Conservation (phyloP, 1,139 yeast genomes). For the Debaryomycetaceae sp. region DNA sequence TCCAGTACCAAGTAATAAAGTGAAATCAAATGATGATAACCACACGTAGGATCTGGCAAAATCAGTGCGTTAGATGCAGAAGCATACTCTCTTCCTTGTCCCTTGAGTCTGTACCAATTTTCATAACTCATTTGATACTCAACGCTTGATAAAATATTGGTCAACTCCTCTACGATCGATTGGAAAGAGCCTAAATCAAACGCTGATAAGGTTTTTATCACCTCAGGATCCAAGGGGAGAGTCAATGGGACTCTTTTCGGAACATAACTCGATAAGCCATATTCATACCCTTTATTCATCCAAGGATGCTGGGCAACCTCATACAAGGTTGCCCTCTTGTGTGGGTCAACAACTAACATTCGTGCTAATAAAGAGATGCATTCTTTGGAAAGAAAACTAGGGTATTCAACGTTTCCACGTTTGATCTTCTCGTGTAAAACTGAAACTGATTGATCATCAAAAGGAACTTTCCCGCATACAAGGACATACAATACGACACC, state of each 20-base stretch:
- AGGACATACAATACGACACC: conserved; percentile 93
- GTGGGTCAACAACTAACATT: conserved; percentile 90
- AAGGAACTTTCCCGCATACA: conserved; percentile 97
- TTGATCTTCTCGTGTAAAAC: conserved; percentile 93
- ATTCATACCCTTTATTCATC: conserved; percentile 89
- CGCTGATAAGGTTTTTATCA: conserved; percentile 71
- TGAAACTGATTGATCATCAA: conserved; percentile 92
- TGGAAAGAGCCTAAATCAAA: conserved; percentile 76
- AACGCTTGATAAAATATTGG: conserved; percentile 57
- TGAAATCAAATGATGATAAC: conserved; percentile 85
- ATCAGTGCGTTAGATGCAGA: conserved; percentile 38
- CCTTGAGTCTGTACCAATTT: conserved; percentile 57
- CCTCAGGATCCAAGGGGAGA: conserved; percentile 67
- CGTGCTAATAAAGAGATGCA: conserved; percentile 80
- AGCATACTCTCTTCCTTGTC: conserved; percentile 41
- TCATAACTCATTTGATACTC: conserved; percentile 65
- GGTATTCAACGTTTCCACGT: conserved; percentile 89
- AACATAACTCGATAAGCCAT: conserved; percentile 64
- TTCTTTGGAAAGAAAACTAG: conserved; percentile 73
- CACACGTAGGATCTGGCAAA: conserved; percentile 78
- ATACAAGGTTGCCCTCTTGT: conserved; percentile 69
- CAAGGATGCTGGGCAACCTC: conserved; percentile 91
- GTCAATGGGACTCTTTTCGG: conserved; percentile 76
- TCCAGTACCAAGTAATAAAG: conserved; percentile 85
- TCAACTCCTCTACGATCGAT: conserved; percentile 55